Conservation (phyloP, 1,284 basidiomycete species). For the Malassezia sympodialis region DNA sequence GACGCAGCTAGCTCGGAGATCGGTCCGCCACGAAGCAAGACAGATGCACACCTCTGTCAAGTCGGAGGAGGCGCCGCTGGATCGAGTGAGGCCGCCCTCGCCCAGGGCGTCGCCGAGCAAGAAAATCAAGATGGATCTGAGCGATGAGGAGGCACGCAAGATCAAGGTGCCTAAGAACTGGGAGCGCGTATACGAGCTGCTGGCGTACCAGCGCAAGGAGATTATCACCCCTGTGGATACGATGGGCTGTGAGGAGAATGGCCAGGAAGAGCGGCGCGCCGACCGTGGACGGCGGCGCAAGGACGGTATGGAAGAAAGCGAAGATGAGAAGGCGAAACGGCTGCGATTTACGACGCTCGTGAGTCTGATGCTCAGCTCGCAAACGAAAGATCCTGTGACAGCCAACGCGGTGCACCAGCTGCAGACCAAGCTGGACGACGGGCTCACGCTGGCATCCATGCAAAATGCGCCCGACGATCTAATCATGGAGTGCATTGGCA, state of each 20-base stretch:
- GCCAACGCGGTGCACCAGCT: conserved; percentile 71
- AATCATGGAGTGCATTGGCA: conserved; percentile 67
- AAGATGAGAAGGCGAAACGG: conserved; percentile 53
- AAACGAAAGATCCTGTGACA: conserved; percentile 65
- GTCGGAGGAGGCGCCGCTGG: neutral
- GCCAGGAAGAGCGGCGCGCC: conserved; percentile 25
- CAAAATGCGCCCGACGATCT: conserved; percentile 58
- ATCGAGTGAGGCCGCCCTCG: neutral
- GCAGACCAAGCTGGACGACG: conserved; percentile 63
- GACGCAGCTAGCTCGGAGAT: neutral
- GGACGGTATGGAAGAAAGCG: conserved; percentile 19
- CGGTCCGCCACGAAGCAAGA: neutral
- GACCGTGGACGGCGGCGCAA: conserved; percentile 18
- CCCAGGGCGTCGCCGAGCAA: conserved; percentile 29
- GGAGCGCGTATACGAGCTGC: conserved; percentile 24
- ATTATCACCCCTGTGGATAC: conserved; percentile 47
- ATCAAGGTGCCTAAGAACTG: conserved; percentile 29
- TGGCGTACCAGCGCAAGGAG: conserved; percentile 26
- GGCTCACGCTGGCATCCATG: conserved; percentile 64
- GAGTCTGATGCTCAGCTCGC: conserved; percentile 82
- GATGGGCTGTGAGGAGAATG: conserved; percentile 46
- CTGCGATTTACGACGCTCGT: conserved; percentile 73
- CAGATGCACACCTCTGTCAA: neutral
- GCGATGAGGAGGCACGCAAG: conserved; percentile 25
- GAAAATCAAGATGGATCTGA: conserved; percentile 40